Base-by-base conservation (phyloP, 164 flowering plant genomes). In the Kingdonia uniflora region DNA sequence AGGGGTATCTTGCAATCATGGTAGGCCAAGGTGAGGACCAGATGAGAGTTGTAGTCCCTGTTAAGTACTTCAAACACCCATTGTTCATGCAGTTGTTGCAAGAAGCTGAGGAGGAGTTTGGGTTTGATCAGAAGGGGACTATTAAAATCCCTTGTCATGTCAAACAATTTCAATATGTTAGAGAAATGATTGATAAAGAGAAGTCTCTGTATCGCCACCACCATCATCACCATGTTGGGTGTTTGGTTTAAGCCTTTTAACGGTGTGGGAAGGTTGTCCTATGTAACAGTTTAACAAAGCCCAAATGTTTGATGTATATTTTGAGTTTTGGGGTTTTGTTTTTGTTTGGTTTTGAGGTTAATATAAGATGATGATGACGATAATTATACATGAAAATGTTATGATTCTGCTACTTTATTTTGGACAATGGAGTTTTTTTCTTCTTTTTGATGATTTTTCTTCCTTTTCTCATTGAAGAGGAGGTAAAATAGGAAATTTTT, bases 41-140 rank as follows among this genome's bases (percentile, higher is more conserved):
- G 42, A 76, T 77, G 70, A 75, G 87, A 53, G 75, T 81, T 58
- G 73, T 83, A 6, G 74, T 86, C 12, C 95, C 95, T 2, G 78
- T 86, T 17, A 54, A 69, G 5, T 86, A 83, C 51, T 73, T 83
- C 55, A 83, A 86, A 19, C 95, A 86, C 49, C 90, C 90, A 2
- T 66, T 79, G 37, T 86, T 86, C 76, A 62, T 72, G 71, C 76
- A 72, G 60, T 67, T 86, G 47, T 55, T 86, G 56, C 74, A 86
- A 48, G 90, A 75, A 42, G 95, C 95, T 1, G 95, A 86, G 46
- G 81, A 86, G 15, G 95, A 79, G 60, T 86, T 78, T 45, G 95
- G 95, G 16, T 86, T 83, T 58, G 80, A 74, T 29, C 95, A 86
- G 57, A 76, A 81, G 57, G 87, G 90, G 0, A 68, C 87, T 17